Conservation (phyloP, 2,329 filamentous ascomycete species). For the Paecilomyces sp. region DNA sequence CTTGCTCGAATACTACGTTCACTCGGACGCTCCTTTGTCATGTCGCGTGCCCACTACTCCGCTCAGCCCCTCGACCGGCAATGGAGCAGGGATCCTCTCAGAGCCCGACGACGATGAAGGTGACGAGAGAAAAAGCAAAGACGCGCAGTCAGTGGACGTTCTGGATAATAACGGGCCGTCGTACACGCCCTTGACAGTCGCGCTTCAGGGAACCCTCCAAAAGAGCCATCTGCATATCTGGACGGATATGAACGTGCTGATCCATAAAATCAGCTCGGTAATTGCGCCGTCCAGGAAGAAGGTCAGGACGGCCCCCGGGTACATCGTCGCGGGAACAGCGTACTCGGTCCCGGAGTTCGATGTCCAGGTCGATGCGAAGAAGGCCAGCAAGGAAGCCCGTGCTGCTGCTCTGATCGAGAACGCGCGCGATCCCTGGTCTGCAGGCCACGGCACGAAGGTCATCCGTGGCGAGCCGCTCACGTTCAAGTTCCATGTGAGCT, state of each 20-base stretch:
- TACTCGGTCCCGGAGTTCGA: conserved; percentile 73
- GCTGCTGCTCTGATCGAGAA: conserved; percentile 35
- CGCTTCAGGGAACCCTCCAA: conserved; percentile 82
- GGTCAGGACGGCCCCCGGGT: conserved; percentile 50
- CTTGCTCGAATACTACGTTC: conserved; percentile 78
- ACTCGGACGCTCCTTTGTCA: conserved; percentile 86
- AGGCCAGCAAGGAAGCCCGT: conserved; percentile 26
- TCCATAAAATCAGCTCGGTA: conserved; percentile 50
- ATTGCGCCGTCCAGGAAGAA: conserved; percentile 39
- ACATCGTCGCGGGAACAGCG: conserved; percentile 78
- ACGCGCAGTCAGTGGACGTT: conserved; percentile 6
- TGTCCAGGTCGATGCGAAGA: conserved; percentile 26
- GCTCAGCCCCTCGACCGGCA: conserved; percentile 25
- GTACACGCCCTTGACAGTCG: conserved; percentile 74
- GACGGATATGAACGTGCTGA: conserved; percentile 79
- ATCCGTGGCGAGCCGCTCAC: conserved; percentile 83
- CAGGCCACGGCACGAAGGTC: conserved; percentile 53
- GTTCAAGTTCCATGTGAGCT: conserved; percentile 71
- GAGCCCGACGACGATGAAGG: conserved; percentile 32
- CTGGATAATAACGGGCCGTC: conserved; percentile 22
- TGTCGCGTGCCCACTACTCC: conserved; percentile 84
- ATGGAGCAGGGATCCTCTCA: conserved; percentile 20
- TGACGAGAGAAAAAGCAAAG: conserved; percentile 43
- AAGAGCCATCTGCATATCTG: conserved; percentile 83
- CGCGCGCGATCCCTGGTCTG: conserved; percentile 41